Evolutionary conservation across 2,329 filamentous ascomycete species (phyloP), one percentile per base, ranked within the genome.

Genomic region (Neonectria magnoliae): DNA sequence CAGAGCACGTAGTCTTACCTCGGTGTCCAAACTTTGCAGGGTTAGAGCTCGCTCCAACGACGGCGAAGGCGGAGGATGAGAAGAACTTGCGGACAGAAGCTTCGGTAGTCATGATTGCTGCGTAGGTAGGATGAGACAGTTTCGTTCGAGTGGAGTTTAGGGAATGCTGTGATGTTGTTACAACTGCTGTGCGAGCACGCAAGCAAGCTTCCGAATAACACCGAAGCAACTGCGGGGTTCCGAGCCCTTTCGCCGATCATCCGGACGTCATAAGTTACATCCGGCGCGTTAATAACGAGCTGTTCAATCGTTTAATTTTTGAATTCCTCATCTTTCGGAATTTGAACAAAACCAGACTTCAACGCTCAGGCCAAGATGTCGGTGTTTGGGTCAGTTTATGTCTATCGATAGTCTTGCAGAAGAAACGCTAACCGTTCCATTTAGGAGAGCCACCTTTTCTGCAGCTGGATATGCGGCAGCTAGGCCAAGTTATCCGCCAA

Each of bases 41-140:
- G 80, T 97, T 93, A 57, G 92, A 92, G 77, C 91, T 95, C 41
- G 95, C 95, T 73, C 95, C 95, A 20, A 94, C 93, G 29, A 98
- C 95, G 63, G 95, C 94, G 78, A 95, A 97, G 70, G 87, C 84
- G 27, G 91, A 88, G 8, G 91, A 91, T 4, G 88, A 85, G 82
- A 98, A 97, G 85, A 98, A 98, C 13, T 85, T 85, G 68, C 88
- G 89, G 50, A 93, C 90, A 50, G 91, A 87, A 51, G 88, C 84
- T 76, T 94, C 90, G 82, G 92, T 92, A 22, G 85, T 79, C 86
- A 88, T 89, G 42, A 76, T 82, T 69, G 70, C 47, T 41, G 60
- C 29, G 33, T 48, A 25, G 29, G 33, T 48, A 25, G 29, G 38
- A 16, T 41, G 41, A 45, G 18, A 14, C n/a, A 9, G n/a, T 22